Conservation (phyloP, 805 yeast species). For the Wickerhamiella australiensis region DNA sequence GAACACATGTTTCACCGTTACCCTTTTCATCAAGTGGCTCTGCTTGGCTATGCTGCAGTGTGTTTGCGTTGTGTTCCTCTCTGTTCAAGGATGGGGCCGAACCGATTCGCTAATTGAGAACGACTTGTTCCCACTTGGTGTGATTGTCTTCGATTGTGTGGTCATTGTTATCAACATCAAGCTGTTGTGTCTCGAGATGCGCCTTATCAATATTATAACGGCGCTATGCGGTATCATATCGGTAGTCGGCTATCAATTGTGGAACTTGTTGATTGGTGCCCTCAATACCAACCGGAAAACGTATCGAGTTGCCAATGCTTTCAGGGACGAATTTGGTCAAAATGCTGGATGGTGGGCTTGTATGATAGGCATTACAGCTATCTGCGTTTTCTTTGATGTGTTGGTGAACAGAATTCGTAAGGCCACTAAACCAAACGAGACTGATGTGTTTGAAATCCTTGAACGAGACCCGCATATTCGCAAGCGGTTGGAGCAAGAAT, state of each 20-base stretch:
- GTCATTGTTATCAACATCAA: conserved; percentile 65
- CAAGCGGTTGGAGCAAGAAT: conserved; percentile 55
- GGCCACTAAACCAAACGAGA: conserved; percentile 54
- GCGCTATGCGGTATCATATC: conserved; percentile 56
- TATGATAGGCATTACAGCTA: conserved; percentile 40
- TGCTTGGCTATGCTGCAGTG: conserved; percentile 61
- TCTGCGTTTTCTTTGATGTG: conserved; percentile 59
- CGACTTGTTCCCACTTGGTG: conserved; percentile 72
- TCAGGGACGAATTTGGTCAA: conserved; percentile 58
- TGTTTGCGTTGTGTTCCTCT: conserved; percentile 53
- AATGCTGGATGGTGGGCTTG: conserved; percentile 86
- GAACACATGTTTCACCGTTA: conserved; percentile 60
- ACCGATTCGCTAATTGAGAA: conserved; percentile 51
- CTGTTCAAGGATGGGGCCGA: conserved; percentile 60
- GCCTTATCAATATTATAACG: conserved; percentile 53
- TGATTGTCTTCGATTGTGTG: conserved; percentile 58
- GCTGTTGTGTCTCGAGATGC: conserved; percentile 70
- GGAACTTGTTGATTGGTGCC: conserved; percentile 68
- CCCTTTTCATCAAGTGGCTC: conserved; percentile 67
- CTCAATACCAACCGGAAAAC: conserved; percentile 49
- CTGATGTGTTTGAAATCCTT: conserved; percentile 63
- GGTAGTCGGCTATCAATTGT: conserved; percentile 70
- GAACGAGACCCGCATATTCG: conserved; percentile 62
- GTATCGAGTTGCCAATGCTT: conserved; percentile 59
- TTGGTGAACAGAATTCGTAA: conserved; percentile 45